Evolutionary conservation across 148 eudicot species (phyloP).

Genomic region (Spergularia marina): DNA sequence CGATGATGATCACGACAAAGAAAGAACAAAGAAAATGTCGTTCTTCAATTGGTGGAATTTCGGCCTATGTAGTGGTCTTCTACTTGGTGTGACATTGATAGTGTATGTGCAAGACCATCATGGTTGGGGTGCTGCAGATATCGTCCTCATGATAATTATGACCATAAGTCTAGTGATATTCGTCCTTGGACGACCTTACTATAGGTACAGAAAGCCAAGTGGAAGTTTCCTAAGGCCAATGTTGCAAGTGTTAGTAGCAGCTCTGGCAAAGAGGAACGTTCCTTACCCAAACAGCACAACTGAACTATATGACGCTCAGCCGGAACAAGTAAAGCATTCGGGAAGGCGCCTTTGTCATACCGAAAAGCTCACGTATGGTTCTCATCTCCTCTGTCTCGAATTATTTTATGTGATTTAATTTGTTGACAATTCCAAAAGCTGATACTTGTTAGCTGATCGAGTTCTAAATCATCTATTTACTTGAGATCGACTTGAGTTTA

Average conservation of each 20-base stretch:
- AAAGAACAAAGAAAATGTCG: conserved; percentile 61
- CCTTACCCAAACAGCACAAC: conserved; percentile 32
- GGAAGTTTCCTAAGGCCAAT: conserved; percentile 72
- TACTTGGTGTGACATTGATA: conserved; percentile 64
- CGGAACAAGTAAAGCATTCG: background rate
- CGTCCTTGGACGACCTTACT: conserved; percentile 55
- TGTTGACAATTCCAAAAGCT: too few species aligned
- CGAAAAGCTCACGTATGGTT: conserved; percentile 1
- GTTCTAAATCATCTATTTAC: too few species aligned
- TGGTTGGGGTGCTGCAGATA: conserved; percentile 60
- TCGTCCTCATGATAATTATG: conserved; percentile 45
- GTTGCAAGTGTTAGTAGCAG: conserved; percentile 71
- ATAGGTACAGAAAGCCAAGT: conserved; percentile 49
- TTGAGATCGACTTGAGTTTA: too few species aligned
- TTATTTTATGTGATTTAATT: too few species aligned
- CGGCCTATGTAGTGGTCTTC: conserved; percentile 58
- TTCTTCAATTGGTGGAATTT: conserved; percentile 87
- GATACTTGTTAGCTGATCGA: too few species aligned
- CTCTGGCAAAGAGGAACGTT: conserved; percentile 51
- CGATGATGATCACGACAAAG: conserved; percentile 56
- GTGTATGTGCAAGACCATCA: conserved; percentile 71
- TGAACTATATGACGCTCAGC: conserved; percentile 1
- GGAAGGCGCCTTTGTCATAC: conserved; percentile 13
- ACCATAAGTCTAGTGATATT: conserved; percentile 44
- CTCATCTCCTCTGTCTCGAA: too few species aligned